Percentiles rank a stretch among this genome's conserved stretches.
phyloP scores from a whole-genome alignment of 352 stramenopile genomes.

The Phytophthora multivora region DNA sequence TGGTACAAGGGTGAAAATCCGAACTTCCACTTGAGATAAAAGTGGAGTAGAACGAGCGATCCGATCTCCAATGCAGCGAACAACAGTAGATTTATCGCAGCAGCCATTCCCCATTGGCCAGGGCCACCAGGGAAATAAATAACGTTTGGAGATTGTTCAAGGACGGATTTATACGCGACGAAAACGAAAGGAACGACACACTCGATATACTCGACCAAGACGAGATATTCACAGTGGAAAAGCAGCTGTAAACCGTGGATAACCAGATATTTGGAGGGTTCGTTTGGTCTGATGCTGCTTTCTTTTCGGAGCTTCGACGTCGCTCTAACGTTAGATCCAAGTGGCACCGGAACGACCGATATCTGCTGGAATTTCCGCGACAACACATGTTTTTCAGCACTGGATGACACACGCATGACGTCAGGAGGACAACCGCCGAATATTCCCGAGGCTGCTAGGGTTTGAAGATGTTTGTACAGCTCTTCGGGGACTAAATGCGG shows the following conservation, averaged over 20 bases:
- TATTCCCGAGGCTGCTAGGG: background rate
- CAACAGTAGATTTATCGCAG: slow-evolving; percentile 8
- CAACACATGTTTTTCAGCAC: background rate
- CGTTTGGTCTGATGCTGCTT: background rate
- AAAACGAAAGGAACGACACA: slow-evolving; percentile 36
- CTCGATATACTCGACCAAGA: slow-evolving; percentile 22
- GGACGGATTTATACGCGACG: slow-evolving; percentile 26
- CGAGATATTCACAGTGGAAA: slow-evolving; percentile 28
- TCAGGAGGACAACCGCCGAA: background rate
- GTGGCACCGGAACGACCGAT: background rate
- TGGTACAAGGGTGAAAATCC: slow-evolving; percentile 4
- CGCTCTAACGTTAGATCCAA: background rate
- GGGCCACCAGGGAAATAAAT: slow-evolving; percentile 24
- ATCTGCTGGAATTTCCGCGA: background rate
- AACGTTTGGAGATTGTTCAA: slow-evolving; percentile 34
- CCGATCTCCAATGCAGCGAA: slow-evolving; percentile 24
- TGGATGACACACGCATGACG: background rate
- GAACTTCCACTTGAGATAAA: slow-evolving; percentile 5
- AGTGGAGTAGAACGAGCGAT: slow-evolving; percentile 1
- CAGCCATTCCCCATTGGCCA: background rate
- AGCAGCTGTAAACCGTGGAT: slow-evolving; percentile 25
- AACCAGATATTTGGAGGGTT: background rate
- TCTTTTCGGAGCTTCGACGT: background rate
- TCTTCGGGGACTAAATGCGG: background rate
- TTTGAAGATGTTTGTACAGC: background rate